Base-by-base conservation (phyloP, 257 asterid genomes). In the Solanum medicagineum region DNA sequence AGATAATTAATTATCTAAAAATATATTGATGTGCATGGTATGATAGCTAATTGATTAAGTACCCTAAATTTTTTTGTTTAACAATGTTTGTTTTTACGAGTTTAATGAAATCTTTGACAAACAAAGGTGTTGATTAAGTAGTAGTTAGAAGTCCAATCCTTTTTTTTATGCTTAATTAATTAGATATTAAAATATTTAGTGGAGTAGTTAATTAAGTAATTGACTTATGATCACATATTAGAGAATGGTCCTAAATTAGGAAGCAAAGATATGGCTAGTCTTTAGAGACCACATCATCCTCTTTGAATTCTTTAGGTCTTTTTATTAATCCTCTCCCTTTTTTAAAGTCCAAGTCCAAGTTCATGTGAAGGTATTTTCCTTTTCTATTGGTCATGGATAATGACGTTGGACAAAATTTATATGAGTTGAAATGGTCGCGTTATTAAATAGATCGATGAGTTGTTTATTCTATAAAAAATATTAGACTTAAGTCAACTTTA, bases 241-340 rank as follows among this genome's bases (percentile, higher is more conserved):
- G 22, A 62, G 57, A 79, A 51, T 13, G 22, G 81, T 63, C 82
- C 54, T 45, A 81, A 81, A 17, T 45, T 26, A 62, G 86, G 86
- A 51, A 77, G 62, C 82, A 77, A 77, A 51, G 1, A 49, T 75
- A 51, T 75, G 62, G 45, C 7, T 49, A 45, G 45, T 77, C 62
- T 49, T 14, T 14, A 51, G 15, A 63, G 82, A 51, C 63, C 82
- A 26, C 56, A 1, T 77, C 60, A 24, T 26, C 42, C 60, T 51
- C 63, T 77, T 77, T 77, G 83, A 51, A 51, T 49, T 51, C 11
- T 51, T 77, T 47, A 24, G 24, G 54, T 42, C 29, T 70, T 70
- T 70, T 26, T 15, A 51, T 51, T 17, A 15, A 26, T 15, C 20
- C 26, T 74, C 49, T 75, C 14, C 17, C 15, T 4, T 69, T 51